Evolutionary conservation across 2,329 filamentous ascomycete genomes (phyloP).

Genomic region (Periglandula ipomoeae): DNA sequence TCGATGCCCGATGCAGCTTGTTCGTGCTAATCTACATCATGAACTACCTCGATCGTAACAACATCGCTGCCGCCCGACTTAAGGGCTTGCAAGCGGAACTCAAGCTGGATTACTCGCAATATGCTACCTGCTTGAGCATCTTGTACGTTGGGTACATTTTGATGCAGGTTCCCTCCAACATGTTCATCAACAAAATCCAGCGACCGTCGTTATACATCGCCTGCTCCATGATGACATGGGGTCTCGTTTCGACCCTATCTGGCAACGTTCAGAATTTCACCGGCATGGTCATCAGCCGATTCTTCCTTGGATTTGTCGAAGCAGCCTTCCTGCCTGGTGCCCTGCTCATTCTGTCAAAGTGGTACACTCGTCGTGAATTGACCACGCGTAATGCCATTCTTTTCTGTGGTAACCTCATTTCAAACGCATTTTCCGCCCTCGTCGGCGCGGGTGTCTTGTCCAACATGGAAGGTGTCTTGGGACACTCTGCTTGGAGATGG

Average conservation of each 20-base stretch:
- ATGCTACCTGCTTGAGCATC: conserved; percentile 54
- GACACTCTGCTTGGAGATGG: conserved; percentile 51
- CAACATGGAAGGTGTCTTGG: conserved; percentile 45
- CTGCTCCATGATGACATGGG: conserved; percentile 49
- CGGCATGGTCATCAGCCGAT: conserved; percentile 46
- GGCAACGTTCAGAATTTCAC: conserved; percentile 42
- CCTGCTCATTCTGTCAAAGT: conserved; percentile 54
- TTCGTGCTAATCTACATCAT: conserved; percentile 67
- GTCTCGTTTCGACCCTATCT: conserved; percentile 47
- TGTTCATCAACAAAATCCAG: conserved; percentile 45
- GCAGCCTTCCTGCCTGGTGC: conserved; percentile 57
- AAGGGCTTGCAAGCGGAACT: conserved; percentile 56
- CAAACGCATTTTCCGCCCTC: conserved; percentile 50
- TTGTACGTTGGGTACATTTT: conserved; percentile 58
- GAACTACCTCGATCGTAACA: conserved; percentile 63
- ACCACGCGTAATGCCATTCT: conserved; percentile 46
- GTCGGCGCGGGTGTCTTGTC: conserved; percentile 50
- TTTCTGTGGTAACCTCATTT: conserved; percentile 51
- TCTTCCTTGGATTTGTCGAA: conserved; percentile 53
- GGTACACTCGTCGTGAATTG: conserved; percentile 55
- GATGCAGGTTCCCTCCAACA: conserved; percentile 53
- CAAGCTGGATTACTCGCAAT: conserved; percentile 45
- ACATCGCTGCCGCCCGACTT: conserved; percentile 58
- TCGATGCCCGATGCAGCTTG: conserved; percentile 58
- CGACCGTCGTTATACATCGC: conserved; percentile 43